Evolutionary conservation across 148 eudicot genomes (phyloP).

Genomic region (Cornus kousa): DNA sequence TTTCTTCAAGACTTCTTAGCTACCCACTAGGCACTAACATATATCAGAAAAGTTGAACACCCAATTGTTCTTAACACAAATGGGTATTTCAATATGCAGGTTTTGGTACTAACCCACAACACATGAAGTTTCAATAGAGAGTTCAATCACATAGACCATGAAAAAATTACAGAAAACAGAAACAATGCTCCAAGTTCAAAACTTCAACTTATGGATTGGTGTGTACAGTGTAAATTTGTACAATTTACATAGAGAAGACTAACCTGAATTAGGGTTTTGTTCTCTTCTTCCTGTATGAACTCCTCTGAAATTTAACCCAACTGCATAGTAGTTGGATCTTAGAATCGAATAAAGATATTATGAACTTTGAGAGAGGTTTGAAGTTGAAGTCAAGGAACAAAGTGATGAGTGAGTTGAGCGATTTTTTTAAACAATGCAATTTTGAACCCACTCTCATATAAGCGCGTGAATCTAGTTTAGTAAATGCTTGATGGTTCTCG

Average conservation of each 20-base stretch:
- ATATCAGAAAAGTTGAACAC: constrained; percentile 8
- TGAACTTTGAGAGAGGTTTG: constrained; percentile 8
- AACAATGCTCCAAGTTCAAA: not conserved
- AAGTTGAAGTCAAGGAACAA: constrained; percentile 19
- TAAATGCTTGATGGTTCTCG: too few species aligned
- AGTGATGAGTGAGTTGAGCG: not conserved
- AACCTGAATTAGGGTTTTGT: constrained; percentile 5
- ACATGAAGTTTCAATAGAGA: not conserved
- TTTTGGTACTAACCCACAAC: not conserved
- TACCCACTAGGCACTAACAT: not conserved
- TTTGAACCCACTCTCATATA: not conserved
- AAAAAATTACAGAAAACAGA: not conserved
- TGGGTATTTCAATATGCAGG: not conserved
- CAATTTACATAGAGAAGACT: constrained; percentile 5
- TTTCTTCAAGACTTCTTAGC: constrained; percentile 1
- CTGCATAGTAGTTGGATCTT: not conserved
- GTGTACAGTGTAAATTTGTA: not conserved
- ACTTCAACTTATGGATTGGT: not conserved
- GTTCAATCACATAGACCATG: not conserved
- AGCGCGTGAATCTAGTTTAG: not conserved
- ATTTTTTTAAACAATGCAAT: not conserved
- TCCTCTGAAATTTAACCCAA: not conserved
- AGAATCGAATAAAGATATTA: not conserved
- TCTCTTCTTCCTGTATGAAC: not conserved
- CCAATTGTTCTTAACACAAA: not conserved